These are phyloP conservation scores for Athelia psychrophila DNA, from an alignment of 1,284 basidiomycete genomes.

Conservation along the genomic window DNA sequence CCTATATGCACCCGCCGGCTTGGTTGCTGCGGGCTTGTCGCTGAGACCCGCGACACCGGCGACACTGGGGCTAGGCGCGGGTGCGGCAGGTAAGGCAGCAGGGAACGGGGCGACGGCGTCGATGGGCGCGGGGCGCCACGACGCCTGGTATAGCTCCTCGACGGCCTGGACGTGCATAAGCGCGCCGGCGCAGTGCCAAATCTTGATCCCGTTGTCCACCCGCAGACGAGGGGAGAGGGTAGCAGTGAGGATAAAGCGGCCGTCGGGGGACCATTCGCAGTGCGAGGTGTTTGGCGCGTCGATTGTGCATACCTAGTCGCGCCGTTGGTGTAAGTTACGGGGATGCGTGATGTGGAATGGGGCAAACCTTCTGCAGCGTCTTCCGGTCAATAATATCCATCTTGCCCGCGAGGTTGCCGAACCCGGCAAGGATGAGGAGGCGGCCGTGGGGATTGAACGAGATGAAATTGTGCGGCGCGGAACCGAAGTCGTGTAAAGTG, in stretches of 20 bases:
- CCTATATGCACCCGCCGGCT: slow-evolving; percentile 81
- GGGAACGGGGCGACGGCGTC: slow-evolving; percentile 74
- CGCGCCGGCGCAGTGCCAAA: slow-evolving; percentile 91
- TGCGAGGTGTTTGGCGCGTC: slow-evolving; percentile 92
- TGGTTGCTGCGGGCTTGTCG: slow-evolving; percentile 46
- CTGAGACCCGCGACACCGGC: slow-evolving; percentile 33
- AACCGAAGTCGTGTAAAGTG: slow-evolving; percentile 87
- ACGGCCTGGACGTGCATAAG: slow-evolving; percentile 77
- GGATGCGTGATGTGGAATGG: too few relatives aligned
- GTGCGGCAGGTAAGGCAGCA: slow-evolving; percentile 69
- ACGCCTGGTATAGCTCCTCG: slow-evolving; percentile 87
- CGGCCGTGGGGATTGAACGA: slow-evolving; percentile 95
- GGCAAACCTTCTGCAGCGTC: slow-evolving; percentile 79
- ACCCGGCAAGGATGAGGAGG: slow-evolving; percentile 87
- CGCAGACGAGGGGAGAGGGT: slow-evolving; percentile 92
- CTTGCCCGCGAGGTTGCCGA: slow-evolving; percentile 94
- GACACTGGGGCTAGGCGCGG: slow-evolving; percentile 64
- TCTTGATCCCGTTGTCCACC: slow-evolving; percentile 95
- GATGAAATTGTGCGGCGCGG: slow-evolving; percentile 88
- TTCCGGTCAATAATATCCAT: slow-evolving; percentile 92
- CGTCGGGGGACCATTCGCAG: slow-evolving; percentile 96
- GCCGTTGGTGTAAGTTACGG: too few relatives aligned
- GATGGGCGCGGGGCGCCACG: slow-evolving; percentile 78
- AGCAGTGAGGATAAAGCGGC: slow-evolving; percentile 90
- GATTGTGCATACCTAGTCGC: too few relatives aligned